These are phyloP conservation scores for Tulasnella sp. DNA, from an alignment of 768 basidiomycete species.

Conservation along the genomic window DNA sequence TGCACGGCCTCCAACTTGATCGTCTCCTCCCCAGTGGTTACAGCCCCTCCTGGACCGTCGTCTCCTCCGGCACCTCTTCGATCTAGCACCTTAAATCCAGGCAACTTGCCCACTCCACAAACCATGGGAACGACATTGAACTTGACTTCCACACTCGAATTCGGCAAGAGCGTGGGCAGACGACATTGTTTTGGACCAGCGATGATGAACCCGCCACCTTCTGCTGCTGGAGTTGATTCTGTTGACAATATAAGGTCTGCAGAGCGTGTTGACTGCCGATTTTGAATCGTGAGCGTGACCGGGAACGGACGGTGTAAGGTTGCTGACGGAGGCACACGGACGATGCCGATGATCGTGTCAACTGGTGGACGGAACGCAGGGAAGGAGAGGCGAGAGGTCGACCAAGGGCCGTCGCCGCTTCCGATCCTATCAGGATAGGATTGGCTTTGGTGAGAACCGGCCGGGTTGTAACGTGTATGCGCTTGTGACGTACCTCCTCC, in stretches of 20 bases:
- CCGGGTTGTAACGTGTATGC: conserved; percentile 40
- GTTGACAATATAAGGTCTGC: conserved; percentile 65
- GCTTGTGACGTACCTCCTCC: neutral
- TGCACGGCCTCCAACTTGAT: conserved; percentile 25
- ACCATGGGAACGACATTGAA: conserved; percentile 71
- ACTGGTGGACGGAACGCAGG: conserved; percentile 54
- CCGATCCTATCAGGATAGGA: conserved; percentile 12
- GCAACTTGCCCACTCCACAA: conserved; percentile 58
- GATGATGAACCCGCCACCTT: conserved; percentile 50
- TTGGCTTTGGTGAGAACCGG: conserved; percentile 25
- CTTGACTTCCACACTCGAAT: conserved; percentile 52
- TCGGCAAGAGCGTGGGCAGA: conserved; percentile 65
- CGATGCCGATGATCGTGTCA: conserved; percentile 57
- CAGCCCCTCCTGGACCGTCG: neutral
- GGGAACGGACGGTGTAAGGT: conserved; percentile 54
- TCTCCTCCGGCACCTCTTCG: conserved; percentile 1
- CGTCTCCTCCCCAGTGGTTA: neutral
- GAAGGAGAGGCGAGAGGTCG: conserved; percentile 48
- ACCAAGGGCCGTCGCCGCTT: conserved; percentile 19
- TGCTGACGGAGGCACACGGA: conserved; percentile 55
- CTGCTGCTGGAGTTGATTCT: conserved; percentile 53
- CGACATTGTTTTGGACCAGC: conserved; percentile 63
- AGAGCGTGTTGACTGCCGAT: conserved; percentile 53
- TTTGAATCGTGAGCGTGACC: conserved; percentile 55
- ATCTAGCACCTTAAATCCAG: conserved; percentile 46